Percentiles rank a stretch among this genome's conserved stretches.
Conservation (phyloP, 768 basidiomycete genomes). For the Boletus rubescentipes region DNA sequence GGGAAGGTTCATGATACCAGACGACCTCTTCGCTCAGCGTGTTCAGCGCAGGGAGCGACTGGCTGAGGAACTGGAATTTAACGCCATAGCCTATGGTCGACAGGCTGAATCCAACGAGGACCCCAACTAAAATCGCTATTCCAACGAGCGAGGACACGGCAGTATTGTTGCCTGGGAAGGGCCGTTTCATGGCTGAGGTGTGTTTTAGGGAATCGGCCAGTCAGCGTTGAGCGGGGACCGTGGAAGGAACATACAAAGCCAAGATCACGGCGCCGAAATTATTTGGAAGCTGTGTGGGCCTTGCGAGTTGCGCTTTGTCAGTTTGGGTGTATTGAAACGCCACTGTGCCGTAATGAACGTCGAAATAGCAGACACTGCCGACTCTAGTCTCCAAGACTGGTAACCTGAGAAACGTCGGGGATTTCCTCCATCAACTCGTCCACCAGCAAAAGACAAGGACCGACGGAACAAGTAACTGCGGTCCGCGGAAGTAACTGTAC, state of each 20-base stretch:
- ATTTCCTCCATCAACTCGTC: too few species aligned
- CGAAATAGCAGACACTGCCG: too few species aligned
- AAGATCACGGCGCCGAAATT: neutral
- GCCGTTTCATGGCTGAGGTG: slow-evolving; percentile 5
- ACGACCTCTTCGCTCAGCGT: slow-evolving; percentile 12
- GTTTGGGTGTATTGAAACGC: neutral
- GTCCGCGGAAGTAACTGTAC: too few species aligned
- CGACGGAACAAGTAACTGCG: too few species aligned
- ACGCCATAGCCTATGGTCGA: slow-evolving; percentile 15
- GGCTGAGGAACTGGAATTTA: slow-evolving; percentile 15
- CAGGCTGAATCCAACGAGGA: slow-evolving; percentile 29
- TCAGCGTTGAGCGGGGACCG: neutral
- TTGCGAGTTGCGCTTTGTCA: neutral
- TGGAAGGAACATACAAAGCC: neutral
- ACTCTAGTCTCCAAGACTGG: too few species aligned
- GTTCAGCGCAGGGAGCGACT: slow-evolving; percentile 13
- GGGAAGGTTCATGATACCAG: slow-evolving; percentile 9
- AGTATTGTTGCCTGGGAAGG: neutral
- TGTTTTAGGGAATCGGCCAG: neutral
- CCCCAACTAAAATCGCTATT: slow-evolving; percentile 24
- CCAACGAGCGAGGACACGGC: slow-evolving; percentile 15
- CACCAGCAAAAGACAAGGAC: too few species aligned
- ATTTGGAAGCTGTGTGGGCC: slow-evolving; percentile 1
- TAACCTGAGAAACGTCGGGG: too few species aligned
- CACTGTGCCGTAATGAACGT: too few species aligned